Evolutionary conservation across 441 rosid species (phyloP), one percentile per base, ranked within the genome.

Genomic region (Populus hybrid): DNA sequence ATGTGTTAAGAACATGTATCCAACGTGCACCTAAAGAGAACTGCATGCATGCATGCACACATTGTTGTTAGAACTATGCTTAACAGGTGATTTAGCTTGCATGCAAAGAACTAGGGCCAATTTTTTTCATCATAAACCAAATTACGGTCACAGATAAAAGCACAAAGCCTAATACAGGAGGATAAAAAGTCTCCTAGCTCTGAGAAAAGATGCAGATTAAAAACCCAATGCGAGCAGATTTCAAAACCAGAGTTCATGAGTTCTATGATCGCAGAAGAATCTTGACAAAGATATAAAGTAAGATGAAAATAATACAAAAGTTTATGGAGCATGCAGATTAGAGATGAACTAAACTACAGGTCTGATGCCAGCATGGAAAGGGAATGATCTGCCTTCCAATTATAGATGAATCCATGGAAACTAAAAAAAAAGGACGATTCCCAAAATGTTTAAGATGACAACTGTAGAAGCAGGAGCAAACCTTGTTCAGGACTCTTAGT

Each of bases 401-500:
- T 14, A 10, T 3, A 32, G 32, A 8, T 66, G 42, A 67, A 24
- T 36, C 23, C 50, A 9, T 14, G 32, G 16, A 11, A 32, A 63
- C 32, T 3, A 40, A 5, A 73, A 5, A 12, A 36, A 73, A 73
- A 14, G 64, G n/a, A 23, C 59, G n/a, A 64, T 66, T 32, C 66
- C 65, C 28, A 16, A 46, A 21, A 8, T 34, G 20, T 46, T 18
- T 18, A 20, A 50, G 73, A 78, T 34, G 11, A 74, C 64, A 78
- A 69, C 36, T 46, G 64, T 26, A 40, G 36, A 38, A 69, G 28
- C 40, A 81, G 70, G 77, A 81, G 59, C 80, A 66, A 59, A 92
- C 98, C 95, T 87, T 87, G 83, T 91, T 89, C 74, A 84, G 77
- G 74, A 87, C 81, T 81, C 95, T 90, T 54, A 85, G 85, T 83